Evolutionary conservation across 805 yeast species (phyloP).

Genomic region (Kodamaea hsintzibuensis): DNA sequence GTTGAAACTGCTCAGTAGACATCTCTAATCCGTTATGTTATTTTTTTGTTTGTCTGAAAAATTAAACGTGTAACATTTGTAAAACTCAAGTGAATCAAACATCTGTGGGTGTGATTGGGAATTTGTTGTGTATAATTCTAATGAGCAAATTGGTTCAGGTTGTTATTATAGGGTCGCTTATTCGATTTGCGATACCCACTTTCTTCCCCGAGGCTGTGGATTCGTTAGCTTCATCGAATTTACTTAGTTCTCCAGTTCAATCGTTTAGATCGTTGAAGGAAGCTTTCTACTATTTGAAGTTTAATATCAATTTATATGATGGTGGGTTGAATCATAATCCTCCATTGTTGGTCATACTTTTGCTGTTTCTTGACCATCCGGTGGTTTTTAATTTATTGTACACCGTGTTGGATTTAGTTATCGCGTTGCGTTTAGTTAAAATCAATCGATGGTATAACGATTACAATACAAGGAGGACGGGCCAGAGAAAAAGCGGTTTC

Average conservation of each 20-base stretch:
- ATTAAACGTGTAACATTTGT: not conserved
- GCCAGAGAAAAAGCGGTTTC: constrained; percentile 18
- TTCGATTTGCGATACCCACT: constrained; percentile 38
- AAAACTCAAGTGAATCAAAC: not conserved
- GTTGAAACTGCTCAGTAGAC: constrained; percentile 24
- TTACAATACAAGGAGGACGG: constrained; percentile 18
- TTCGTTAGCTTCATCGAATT: constrained; percentile 43
- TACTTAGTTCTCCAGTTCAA: constrained; percentile 71
- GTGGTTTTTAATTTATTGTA: constrained; percentile 45
- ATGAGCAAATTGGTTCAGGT: constrained; percentile 27
- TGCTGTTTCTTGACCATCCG: constrained; percentile 38
- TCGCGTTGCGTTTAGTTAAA: constrained; percentile 53
- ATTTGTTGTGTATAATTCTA: not conserved
- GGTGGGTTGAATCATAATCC: constrained; percentile 90
- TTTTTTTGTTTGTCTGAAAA: not conserved
- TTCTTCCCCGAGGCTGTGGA: constrained; percentile 31
- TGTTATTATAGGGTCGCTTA: constrained; percentile 27
- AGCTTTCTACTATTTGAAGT: constrained; percentile 37
- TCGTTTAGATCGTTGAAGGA: constrained; percentile 55
- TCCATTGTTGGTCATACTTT: constrained; percentile 62
- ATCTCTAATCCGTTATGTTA: not conserved
- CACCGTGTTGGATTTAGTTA: constrained; percentile 58
- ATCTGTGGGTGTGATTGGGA: not conserved
- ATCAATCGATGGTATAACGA: constrained; percentile 46
- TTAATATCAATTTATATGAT: constrained; percentile 65